Percentiles rank a stretch among this genome's conserved stretches.
These are phyloP conservation scores for Cladosporium cucumerinum DNA, from an alignment of 2,329 filamentous ascomycete genomes.

Conservation along the genomic window DNA sequence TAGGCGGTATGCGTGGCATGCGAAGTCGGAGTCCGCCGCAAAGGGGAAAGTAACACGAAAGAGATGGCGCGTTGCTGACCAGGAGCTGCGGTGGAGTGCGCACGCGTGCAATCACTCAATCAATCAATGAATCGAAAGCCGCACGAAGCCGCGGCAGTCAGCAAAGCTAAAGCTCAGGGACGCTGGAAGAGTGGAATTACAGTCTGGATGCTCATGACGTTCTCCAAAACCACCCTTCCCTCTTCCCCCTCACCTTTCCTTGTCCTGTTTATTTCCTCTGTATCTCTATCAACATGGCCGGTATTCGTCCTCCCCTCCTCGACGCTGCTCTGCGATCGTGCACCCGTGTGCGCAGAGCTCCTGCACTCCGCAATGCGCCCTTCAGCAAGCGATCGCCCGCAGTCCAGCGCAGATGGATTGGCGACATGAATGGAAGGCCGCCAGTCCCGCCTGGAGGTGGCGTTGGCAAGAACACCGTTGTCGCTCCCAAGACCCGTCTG, in stretches of 20 bases:
- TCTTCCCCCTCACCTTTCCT: background rate
- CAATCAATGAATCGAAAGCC: background rate
- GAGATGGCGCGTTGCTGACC: slow-evolving; percentile 6
- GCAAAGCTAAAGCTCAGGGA: background rate
- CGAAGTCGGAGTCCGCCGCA: slow-evolving; percentile 15
- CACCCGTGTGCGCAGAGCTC: slow-evolving; percentile 13
- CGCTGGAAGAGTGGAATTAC: background rate
- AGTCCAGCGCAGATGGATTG: slow-evolving; percentile 26
- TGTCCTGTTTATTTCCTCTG: background rate
- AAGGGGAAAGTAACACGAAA: background rate
- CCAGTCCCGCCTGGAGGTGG: slow-evolving; percentile 27
- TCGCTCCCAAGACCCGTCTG: slow-evolving; percentile 42
- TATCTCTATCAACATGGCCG: slow-evolving; percentile 5
- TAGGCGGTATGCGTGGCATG: slow-evolving; percentile 34
- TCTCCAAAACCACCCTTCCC: slow-evolving; percentile 9
- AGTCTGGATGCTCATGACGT: slow-evolving; percentile 8
- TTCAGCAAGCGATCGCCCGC: slow-evolving; percentile 21
- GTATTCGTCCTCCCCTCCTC: slow-evolving; percentile 9
- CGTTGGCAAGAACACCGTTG: slow-evolving; percentile 36
- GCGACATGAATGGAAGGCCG: slow-evolving; percentile 23
- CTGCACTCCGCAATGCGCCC: slow-evolving; percentile 16
- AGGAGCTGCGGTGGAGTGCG: slow-evolving; percentile 2
- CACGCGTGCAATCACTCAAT: background rate
- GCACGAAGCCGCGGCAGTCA: slow-evolving; percentile 11
- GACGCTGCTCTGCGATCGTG: slow-evolving; percentile 14